phyloP scores from a whole-genome alignment of 345 rosid species.

The Euphorbia peplus region DNA sequence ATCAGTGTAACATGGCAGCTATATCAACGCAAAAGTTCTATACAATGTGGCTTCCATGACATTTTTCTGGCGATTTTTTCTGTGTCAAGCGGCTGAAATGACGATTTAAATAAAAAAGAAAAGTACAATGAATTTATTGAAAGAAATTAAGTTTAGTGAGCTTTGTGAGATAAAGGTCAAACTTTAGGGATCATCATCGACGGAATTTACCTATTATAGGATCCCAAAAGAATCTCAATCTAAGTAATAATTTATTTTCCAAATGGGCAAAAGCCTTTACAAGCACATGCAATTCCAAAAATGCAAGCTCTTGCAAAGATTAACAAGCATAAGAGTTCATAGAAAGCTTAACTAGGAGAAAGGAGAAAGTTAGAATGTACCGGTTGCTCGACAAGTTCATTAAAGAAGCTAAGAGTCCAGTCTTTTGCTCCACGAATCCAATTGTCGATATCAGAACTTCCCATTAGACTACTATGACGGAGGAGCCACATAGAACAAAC shows the following conservation, averaged over 20 bases:
- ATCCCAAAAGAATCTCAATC: background rate
- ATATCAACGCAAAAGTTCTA: no score
- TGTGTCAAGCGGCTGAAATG: no score
- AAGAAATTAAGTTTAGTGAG: no score
- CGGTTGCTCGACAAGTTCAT: slow-evolving; percentile 93
- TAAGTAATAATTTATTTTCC: background rate
- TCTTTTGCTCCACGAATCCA: slow-evolving; percentile 83
- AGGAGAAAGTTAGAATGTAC: slow-evolving; percentile 37
- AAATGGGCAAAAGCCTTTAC: background rate
- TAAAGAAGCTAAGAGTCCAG: slow-evolving; percentile 62
- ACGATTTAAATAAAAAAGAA: no score
- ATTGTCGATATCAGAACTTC: slow-evolving; percentile 85
- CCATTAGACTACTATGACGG: slow-evolving; percentile 83
- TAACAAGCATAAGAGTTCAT: slow-evolving; percentile 6
- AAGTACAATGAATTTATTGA: no score
- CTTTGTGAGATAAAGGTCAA: no score
- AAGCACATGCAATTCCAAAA: background rate
- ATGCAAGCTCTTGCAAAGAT: slow-evolving; percentile 1
- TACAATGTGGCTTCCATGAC: no score
- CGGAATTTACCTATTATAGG: no score
- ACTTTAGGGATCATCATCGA: no score
- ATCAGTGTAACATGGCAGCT: no score
- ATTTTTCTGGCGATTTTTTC: no score
- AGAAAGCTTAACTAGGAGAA: background rate
- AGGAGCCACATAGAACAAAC: slow-evolving; percentile 76